Percentiles rank a stretch among this genome's conserved stretches.
Conservation (phyloP, 495 filamentous ascomycete species). For the Penicillium antarcticum region DNA sequence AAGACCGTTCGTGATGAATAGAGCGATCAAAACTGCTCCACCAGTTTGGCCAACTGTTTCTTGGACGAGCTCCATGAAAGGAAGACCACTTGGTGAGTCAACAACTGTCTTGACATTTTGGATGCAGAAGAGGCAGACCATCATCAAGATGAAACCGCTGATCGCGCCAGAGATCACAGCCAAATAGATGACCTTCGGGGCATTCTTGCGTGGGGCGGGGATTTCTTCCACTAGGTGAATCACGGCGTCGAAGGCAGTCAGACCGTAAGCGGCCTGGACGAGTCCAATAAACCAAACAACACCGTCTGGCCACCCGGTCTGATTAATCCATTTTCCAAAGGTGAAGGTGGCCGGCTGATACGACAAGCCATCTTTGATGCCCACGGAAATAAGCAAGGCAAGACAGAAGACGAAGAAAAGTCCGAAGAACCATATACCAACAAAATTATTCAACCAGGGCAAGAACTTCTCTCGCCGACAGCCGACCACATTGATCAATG, state of each 20-base stretch:
- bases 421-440: conserved; percentile 41
- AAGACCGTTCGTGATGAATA: conserved; percentile 45
- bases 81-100: conserved; percentile 35
- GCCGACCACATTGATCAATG: conserved; percentile 38
- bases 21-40: conserved; percentile 34
- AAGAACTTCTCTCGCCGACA: conserved; percentile 39
- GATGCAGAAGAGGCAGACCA: conserved; percentile 72
- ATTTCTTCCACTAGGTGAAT: conserved; percentile 56
- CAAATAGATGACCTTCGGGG: conserved; percentile 35
- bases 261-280: conserved; percentile 55
- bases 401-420: conserved; percentile 42
- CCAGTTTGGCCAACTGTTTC: conserved; percentile 34
- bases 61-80: conserved; percentile 40
- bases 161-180: conserved; percentile 43
- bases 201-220: conserved; percentile 37
- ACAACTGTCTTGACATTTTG: conserved; percentile 58
- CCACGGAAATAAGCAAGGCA: conserved; percentile 41
- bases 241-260: conserved; percentile 60
- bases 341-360: conserved; percentile 47
- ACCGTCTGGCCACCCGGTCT: conserved; percentile 59
- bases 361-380: conserved; percentile 24
- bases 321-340: conserved; percentile 56
- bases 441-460: conserved; percentile 44
- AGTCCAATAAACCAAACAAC: conserved; percentile 61
- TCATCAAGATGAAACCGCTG: conserved; percentile 63